Base-by-base conservation (phyloP, 2,329 filamentous ascomycete species). In the Fusarium verrucosum region DNA sequence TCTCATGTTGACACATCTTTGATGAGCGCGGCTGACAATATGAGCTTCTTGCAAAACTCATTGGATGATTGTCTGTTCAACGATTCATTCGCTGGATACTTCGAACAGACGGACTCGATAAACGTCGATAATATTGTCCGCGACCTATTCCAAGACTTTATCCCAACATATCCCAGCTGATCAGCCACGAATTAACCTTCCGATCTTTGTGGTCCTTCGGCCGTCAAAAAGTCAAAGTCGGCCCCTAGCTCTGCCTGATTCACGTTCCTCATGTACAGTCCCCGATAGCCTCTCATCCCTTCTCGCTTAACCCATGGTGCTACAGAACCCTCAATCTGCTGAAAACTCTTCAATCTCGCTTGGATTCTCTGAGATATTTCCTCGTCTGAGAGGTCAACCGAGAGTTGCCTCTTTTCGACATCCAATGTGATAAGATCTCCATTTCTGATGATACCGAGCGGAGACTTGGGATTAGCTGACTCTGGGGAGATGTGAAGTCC, bases 401-500 rank as follows among this genome's bases (percentile, higher is more conserved):
- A 68, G 9, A 86, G 71, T 78, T 89, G 82, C 49, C 86, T 85
- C 63, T 87, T 87, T 36, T 85, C 89, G 47, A 90, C 88, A 76
- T 94, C 89, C 70, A 94, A 95, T 0, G 87, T 90, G 43, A 97
- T 87, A 22, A 88, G 73, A 75, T 97, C 94, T 0, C 92, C 93
- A 59, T 92, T 86, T 58, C 81, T 77, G 4, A 97, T 87, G 2
- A 96, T 78, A 0, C 91, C 94, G 62, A 97, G 86, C 1, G 92
- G 91, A 0, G 91, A 92, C 11, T 85, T 87, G 0, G 91, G 91
- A 26, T 84, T 77, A 0, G 91, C 92, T 1, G 92, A 92, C 76
- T 97, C 94, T 1, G 94, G 94, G 4, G 89, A 89, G 7, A 97
- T 89, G 69, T 97, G 94, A 7, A 95, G 87, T 0, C 95, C 92